Percentiles rank a stretch among this genome's conserved stretches.
phyloP scores from a whole-genome alignment of 2,329 filamentous ascomycete genomes.

The Rhexocercosporidium sp. region DNA sequence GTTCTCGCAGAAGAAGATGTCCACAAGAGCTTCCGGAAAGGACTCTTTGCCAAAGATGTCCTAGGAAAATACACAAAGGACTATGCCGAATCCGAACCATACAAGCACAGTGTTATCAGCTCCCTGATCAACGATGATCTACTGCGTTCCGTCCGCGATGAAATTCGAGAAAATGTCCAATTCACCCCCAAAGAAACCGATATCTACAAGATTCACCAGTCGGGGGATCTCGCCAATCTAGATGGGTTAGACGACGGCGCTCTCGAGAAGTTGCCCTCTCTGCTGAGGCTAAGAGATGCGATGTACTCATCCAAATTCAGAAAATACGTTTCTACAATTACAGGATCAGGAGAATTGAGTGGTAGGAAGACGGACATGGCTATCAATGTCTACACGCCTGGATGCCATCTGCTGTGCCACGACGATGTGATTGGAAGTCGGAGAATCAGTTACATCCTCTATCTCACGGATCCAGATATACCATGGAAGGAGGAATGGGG shows the following conservation, averaged over 20 bases:
- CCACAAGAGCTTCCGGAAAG: conserved; percentile 61
- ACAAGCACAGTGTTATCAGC: conserved; percentile 92
- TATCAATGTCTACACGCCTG: conserved; percentile 97
- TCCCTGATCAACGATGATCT: conserved; percentile 80
- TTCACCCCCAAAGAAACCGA: conserved; percentile 99
- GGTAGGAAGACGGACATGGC: conserved; percentile 98
- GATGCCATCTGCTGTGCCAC: conserved; percentile 93
- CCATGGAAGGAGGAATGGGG: conserved; percentile 94
- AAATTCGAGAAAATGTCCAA: conserved; percentile 88
- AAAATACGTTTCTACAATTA: conserved; percentile 85
- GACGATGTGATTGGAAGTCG: conserved; percentile 99
- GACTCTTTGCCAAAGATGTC: conserved; percentile 66
- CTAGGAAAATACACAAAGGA: conserved; percentile 63
- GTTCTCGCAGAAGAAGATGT: conserved; percentile 41
- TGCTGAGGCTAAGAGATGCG: conserved; percentile 91
- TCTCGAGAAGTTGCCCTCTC: conserved; percentile 82
- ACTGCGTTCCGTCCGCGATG: conserved; percentile 82
- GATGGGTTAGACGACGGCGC: conserved; percentile 90
- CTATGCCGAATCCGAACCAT: conserved; percentile 71
- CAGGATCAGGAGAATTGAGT: conserved; percentile 83
- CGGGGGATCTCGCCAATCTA: conserved; percentile 94
- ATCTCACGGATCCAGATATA: conserved; percentile 88
- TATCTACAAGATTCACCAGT: conserved; percentile 99
- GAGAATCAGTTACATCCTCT: conserved; percentile 95
- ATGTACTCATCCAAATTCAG: conserved; percentile 91